phyloP scores from a whole-genome alignment of 2,329 filamentous ascomycete genomes.

The Phoma sp. region DNA sequence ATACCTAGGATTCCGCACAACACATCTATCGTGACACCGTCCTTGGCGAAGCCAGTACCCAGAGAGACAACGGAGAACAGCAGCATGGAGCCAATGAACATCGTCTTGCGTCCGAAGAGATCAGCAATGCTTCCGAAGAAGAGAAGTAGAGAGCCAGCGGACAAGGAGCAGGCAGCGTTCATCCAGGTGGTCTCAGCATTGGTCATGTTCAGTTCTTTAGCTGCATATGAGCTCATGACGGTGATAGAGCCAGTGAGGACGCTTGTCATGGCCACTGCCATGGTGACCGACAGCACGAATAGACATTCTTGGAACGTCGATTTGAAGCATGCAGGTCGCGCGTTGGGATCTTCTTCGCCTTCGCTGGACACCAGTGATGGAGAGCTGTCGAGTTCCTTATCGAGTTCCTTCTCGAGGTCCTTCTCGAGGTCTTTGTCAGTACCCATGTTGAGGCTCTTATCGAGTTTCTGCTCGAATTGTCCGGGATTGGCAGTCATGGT shows the following conservation, averaged over 20 bases:
- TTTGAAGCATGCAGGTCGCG: slow-evolving; percentile 64
- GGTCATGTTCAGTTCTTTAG: slow-evolving; percentile 65
- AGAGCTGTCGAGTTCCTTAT: slow-evolving; percentile 16
- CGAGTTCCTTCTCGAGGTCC: no score
- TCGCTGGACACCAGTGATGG: slow-evolving; percentile 28
- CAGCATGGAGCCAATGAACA: slow-evolving; percentile 66
- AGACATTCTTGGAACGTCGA: slow-evolving; percentile 67
- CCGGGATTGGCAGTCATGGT: slow-evolving; percentile 22
- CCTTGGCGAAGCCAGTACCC: slow-evolving; percentile 64
- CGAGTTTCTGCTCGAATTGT: no score
- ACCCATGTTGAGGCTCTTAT: no score
- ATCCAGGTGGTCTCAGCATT: slow-evolving; percentile 73
- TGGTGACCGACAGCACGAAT: slow-evolving; percentile 70
- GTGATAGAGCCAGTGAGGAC: slow-evolving; percentile 65
- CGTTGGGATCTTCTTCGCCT: slow-evolving; percentile 37
- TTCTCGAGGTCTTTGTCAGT: no score
- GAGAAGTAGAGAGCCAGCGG: slow-evolving; percentile 68
- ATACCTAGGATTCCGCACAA: slow-evolving; percentile 64
- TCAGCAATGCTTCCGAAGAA: slow-evolving; percentile 71
- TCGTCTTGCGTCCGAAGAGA: slow-evolving; percentile 66
- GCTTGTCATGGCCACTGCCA: slow-evolving; percentile 68
- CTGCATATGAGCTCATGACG: slow-evolving; percentile 68
- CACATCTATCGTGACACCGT: slow-evolving; percentile 65
- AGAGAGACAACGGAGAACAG: slow-evolving; percentile 64
- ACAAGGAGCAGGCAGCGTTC: slow-evolving; percentile 66